Conservation (phyloP, 192 early-diverging fungal genomes). For the Gamsiella multidivaricata region DNA sequence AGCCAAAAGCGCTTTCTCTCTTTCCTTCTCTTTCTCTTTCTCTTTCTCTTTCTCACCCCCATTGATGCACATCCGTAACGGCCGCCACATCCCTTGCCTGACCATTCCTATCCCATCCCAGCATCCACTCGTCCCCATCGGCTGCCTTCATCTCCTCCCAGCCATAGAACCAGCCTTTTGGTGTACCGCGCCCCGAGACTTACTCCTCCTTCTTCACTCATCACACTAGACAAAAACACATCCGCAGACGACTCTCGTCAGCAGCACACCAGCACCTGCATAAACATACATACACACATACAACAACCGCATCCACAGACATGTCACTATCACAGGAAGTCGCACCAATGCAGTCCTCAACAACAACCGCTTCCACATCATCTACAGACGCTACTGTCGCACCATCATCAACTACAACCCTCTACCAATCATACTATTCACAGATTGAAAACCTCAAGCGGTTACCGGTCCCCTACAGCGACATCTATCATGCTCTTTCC, state of each 20-base stretch:
- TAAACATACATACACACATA: slow-evolving; percentile 6
- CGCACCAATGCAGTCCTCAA: slow-evolving; percentile 15
- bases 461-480: slow-evolving; percentile 49
- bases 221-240: not conserved
- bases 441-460: slow-evolving; percentile 53
- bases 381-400: not conserved
- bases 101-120: not conserved
- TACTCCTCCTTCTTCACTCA: not conserved
- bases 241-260: too few relatives aligned
- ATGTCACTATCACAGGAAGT: slow-evolving; percentile 32
- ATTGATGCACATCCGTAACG: not conserved
- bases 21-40: not conserved
- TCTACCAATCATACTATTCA: slow-evolving; percentile 46
- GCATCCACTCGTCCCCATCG: too few relatives aligned
- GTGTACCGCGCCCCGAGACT: too few relatives aligned
- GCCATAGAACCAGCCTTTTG: too few relatives aligned
- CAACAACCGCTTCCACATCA: slow-evolving; percentile 9
- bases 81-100: not conserved
- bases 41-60: not conserved
- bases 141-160: too few relatives aligned
- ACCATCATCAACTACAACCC: slow-evolving; percentile 6
- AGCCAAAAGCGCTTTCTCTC: not conserved
- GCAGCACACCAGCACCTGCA: not conserved
- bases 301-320: not conserved
- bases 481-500: slow-evolving; percentile 57